phyloP scores from a whole-genome alignment of 169 alveolate species.

The Plasmodium knowlesi region DNA sequence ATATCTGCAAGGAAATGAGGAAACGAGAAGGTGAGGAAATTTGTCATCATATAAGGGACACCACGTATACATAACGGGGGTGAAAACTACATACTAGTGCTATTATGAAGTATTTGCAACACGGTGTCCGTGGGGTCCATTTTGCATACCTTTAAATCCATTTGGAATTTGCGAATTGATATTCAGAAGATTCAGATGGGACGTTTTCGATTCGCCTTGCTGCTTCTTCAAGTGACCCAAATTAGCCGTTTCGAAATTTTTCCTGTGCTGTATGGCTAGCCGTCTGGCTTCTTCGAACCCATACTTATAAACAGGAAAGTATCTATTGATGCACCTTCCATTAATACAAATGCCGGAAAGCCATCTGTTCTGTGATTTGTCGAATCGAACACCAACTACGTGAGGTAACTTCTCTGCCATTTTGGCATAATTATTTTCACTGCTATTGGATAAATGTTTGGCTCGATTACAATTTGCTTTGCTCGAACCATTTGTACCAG shows the following conservation, averaged over 20 bases:
- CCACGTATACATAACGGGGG: neutral
- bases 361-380: constrained; percentile 87
- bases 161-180: constrained; percentile 70
- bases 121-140: neutral
- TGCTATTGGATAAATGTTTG: constrained; percentile 38
- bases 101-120: too few species aligned
- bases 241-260: constrained; percentile 77
- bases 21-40: neutral
- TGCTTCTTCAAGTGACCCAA: constrained; percentile 64
- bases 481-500: constrained; percentile 3
- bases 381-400: constrained; percentile 86
- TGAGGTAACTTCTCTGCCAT: constrained; percentile 75
- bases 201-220: constrained; percentile 73
- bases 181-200: constrained; percentile 52
- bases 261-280: constrained; percentile 83
- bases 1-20: constrained; percentile 31
- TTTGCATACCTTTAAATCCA: constrained; percentile 62
- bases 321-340: constrained; percentile 81
- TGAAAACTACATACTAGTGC: too few species aligned
- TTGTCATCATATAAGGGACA: neutral
- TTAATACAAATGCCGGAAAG: constrained; percentile 79
- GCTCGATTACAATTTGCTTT: neutral
- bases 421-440: constrained; percentile 74
- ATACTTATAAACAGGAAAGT: constrained; percentile 81
- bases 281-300: constrained; percentile 84